These are phyloP conservation scores for Spiromastix sp. DNA, from an alignment of 2,329 filamentous ascomycete species.

Conservation along the genomic window DNA sequence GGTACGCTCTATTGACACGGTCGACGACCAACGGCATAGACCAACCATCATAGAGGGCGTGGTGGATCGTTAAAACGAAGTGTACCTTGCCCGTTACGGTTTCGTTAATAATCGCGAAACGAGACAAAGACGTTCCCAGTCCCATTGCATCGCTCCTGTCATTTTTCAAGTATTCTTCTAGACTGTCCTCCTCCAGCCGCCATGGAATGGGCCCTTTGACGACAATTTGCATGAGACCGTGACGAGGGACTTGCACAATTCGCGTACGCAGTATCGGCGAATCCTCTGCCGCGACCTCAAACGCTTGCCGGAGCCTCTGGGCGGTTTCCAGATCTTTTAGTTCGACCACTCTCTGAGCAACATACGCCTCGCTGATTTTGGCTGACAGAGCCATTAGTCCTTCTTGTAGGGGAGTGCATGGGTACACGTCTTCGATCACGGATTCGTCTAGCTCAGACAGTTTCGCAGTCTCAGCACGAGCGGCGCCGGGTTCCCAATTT, in stretches of 20 bases:
- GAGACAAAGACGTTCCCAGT: constrained; percentile 14
- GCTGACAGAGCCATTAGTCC: constrained; percentile 30
- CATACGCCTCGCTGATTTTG: constrained; percentile 29
- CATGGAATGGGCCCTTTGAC: constrained; percentile 15
- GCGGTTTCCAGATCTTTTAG: constrained; percentile 14
- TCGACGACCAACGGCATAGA: constrained; percentile 24
- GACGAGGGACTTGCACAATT: constrained; percentile 15
- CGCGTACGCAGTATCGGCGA: constrained; percentile 33
- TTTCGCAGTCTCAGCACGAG: constrained; percentile 6
- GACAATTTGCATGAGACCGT: constrained; percentile 16
- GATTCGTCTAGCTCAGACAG: constrained; percentile 12
- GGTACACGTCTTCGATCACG: constrained; percentile 21
- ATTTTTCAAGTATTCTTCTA: constrained; percentile 11
- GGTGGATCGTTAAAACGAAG: constrained; percentile 27
- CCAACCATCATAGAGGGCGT: constrained; percentile 32
- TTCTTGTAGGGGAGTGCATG: constrained; percentile 29
- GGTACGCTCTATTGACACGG: constrained; percentile 18
- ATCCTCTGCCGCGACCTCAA: constrained; percentile 24
- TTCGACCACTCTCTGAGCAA: constrained; percentile 28
- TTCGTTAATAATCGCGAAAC: constrained; percentile 14
- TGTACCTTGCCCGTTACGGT: constrained; percentile 7
- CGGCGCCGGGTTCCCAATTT: constrained; percentile 4
- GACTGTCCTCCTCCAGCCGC: constrained; percentile 10
- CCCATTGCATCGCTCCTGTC: constrained; percentile 13
- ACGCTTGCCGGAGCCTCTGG: constrained; percentile 26